These are phyloP conservation scores for Pichia sp. DNA, from an alignment of 1,139 yeast genomes.

Conservation along the genomic window DNA sequence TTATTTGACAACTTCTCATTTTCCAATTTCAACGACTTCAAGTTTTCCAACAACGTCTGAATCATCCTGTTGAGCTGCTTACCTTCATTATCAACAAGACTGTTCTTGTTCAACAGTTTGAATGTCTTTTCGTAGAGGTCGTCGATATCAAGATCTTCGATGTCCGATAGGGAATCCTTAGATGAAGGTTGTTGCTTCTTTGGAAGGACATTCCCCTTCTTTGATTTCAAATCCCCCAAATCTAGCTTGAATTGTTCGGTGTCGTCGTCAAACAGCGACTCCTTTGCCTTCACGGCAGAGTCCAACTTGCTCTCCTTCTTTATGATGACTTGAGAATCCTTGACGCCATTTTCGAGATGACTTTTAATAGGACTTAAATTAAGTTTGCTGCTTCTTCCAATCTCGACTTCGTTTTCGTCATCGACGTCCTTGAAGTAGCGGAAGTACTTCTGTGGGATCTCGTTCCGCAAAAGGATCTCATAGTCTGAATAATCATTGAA, in stretches of 20 bases:
- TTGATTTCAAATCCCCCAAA: conserved; percentile 7
- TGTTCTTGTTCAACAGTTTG: conserved; percentile 23
- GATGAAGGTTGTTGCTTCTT: not conserved
- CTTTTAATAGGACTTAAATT: conserved; percentile 28
- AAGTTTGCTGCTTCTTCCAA: conserved; percentile 22
- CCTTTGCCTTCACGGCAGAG: conserved; percentile 8
- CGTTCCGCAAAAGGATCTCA: conserved; percentile 28
- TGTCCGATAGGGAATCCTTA: not conserved
- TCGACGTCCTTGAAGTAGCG: conserved; percentile 21
- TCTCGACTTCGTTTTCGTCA: conserved; percentile 11
- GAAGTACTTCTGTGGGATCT: conserved; percentile 28
- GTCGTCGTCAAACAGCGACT: not conserved
- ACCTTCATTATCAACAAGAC: conserved; percentile 14
- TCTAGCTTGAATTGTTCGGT: conserved; percentile 5
- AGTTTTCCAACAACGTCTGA: conserved; percentile 22
- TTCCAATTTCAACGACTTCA: conserved; percentile 19
- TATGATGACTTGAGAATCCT: conserved; percentile 30
- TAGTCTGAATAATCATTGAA: conserved; percentile 28
- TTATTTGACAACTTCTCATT: conserved; percentile 15
- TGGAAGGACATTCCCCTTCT: not conserved
- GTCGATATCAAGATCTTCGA: conserved; percentile 18
- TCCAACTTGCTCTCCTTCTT: conserved; percentile 18
- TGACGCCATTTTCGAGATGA: conserved; percentile 16
- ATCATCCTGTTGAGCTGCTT: conserved; percentile 19
- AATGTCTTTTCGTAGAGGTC: conserved; percentile 24